Evolutionary conservation across 208 protist species (phyloP), one percentile per base, ranked within the genome.

Genomic region (Porcisia deanei): DNA sequence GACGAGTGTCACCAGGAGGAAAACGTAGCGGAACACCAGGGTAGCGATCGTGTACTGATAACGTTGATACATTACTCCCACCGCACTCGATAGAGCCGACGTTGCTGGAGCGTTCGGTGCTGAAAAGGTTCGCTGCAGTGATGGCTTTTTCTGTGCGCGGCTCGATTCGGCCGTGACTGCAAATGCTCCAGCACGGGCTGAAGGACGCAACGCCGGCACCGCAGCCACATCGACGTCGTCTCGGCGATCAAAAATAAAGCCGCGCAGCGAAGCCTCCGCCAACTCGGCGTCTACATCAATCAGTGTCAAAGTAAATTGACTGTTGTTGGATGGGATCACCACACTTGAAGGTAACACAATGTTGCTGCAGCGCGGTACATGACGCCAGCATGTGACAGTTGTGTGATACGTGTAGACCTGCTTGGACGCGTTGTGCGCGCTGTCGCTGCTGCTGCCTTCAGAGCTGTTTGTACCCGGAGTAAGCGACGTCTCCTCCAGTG

Each of bases 51-150:
- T 96, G 85, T 93, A 96, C 20, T 43, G 2, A 54, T 77, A 57
- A 1, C 87, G 81, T 72, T 96, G 92, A 73, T 90, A 94, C 58
- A 89, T 82, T 52, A 93, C 82, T 12, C 87, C 92, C 0, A 96
- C 83, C 8, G 82, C 79, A 14, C 86, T 87, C 18, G 65, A 73
- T 0, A 63, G 54, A 25, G 58, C 5, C 20, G 57, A 30, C 73
- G 41, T 20, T 3, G 1, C 6, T 34, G 55, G 30, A 14, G 54
- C n/a, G n/a, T 1, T 18, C 22, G 3, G 14, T 22, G 37, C n/a
- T 1, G 60, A 1, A 20, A 45, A 25, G 30, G 30, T n/a, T 22
- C 25, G 16, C 53, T 53, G 43, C 61, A 0, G 6, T 6, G 25
- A 10, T 39, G 16, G 37, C 59, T 14, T 30, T 43, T 43, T 22